Evolutionary conservation across 2,329 filamentous ascomycete species (phyloP), one percentile per base, ranked within the genome.

Genomic region (Xylariaceae sp.): DNA sequence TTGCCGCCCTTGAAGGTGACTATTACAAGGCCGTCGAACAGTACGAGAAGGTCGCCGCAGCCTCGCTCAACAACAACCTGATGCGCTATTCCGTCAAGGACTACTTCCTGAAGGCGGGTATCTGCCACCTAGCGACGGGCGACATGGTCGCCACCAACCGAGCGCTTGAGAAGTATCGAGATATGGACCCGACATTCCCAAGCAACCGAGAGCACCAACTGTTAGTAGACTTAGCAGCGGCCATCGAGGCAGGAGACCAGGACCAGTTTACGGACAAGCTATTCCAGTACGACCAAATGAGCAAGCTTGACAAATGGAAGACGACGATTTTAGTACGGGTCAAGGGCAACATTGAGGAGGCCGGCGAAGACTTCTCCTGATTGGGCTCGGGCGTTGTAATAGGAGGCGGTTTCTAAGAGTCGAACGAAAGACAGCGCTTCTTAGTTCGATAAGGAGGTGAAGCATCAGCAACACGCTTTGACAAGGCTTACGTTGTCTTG

Each of bases 251-350:
- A 29, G 87, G 88, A 53, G 90, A 96, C 67, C 88, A 89, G 72
- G 91, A 96, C 67, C 80, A 82, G 59, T 98, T 96, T 69, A 85
- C 89, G 20, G 91, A 96, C 70, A 92, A 93, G 73, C 76, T 95
- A 61, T 96, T 89, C 79, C 87, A 93, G 73, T 98, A 86, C 71
- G 92, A 97, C 73, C 90, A 96, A 78, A 81, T 96, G 77, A 95
- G 88, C 77, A 95, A 95, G 80, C 78, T 98, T 69, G 93, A 97
- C 72, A 95, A 93, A 79, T 98, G 93, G 93, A 96, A 97, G 88
- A 96, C 90, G 48, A 90, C 89, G 29, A 79, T 96, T 55, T 75
- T 96, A 61, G 77, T 96, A 69, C 84, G 87, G 65, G 83, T 97
- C 68, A 97, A 97, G 87, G 87, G 88, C 67, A 81, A 81, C 51